Conservation (phyloP, 768 basidiomycete genomes). For the Gloeophyllum trabeum region DNA sequence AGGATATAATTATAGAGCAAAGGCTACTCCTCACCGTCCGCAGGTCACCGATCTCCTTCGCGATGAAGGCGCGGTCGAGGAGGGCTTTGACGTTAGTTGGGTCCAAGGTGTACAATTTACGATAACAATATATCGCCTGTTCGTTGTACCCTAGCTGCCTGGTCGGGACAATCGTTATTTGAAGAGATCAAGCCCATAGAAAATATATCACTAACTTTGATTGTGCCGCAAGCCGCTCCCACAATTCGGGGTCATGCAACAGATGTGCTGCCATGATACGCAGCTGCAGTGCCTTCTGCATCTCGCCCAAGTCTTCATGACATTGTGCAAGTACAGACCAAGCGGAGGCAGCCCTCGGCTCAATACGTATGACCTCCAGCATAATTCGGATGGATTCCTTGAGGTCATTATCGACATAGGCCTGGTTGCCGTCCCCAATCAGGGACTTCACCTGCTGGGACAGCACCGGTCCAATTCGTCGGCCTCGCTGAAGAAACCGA, state of each 20-base stretch:
- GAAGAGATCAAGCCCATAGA: background rate
- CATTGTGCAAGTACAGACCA: slow-evolving; percentile 88
- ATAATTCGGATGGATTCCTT: slow-evolving; percentile 65
- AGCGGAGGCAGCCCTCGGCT: slow-evolving; percentile 71
- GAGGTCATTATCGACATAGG: slow-evolving; percentile 64
- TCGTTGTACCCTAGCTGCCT: slow-evolving; percentile 66
- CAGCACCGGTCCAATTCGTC: slow-evolving; percentile 42
- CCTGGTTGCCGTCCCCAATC: slow-evolving; percentile 81
- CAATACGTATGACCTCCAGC: slow-evolving; percentile 89
- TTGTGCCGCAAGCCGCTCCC: slow-evolving; percentile 70
- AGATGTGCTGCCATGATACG: slow-evolving; percentile 89
- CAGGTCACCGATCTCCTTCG: slow-evolving; percentile 64
- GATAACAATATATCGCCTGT: slow-evolving; percentile 87
- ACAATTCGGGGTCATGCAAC: slow-evolving; percentile 72
- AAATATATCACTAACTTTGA: slow-evolving; percentile 45
- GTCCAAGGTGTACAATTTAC: slow-evolving; percentile 70
- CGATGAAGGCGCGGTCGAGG: slow-evolving; percentile 82
- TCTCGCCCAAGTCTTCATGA: slow-evolving; percentile 61
- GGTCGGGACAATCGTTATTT: background rate
- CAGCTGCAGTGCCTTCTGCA: slow-evolving; percentile 65
- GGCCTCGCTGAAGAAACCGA: slow-evolving; percentile 18
- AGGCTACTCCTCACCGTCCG: slow-evolving; percentile 36
- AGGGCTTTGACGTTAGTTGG: slow-evolving; percentile 75
- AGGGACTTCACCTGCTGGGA: slow-evolving; percentile 64
- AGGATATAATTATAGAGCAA: background rate